phyloP scores from a whole-genome alignment of 2,329 filamentous ascomycete genomes.

The Phoma sp. region DNA sequence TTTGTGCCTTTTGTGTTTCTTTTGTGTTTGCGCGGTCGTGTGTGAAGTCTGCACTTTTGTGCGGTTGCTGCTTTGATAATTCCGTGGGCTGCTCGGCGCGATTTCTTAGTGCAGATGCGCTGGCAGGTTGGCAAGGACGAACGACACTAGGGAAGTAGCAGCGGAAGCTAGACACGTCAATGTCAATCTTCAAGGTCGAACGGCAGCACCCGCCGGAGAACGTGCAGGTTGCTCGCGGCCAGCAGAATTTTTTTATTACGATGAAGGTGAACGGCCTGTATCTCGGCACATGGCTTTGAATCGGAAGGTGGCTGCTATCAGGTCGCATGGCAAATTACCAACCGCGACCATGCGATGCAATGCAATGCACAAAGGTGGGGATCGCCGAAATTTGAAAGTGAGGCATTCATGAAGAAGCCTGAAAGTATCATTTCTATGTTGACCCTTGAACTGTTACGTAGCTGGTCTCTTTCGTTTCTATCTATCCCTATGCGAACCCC shows the following conservation, averaged over 20 bases:
- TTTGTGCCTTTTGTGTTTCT: neutral
- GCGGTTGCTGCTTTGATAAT: neutral
- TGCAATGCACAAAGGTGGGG: slow-evolving; percentile 7
- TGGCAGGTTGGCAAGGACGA: neutral
- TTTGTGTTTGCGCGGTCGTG: neutral
- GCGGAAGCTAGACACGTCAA: slow-evolving; percentile 32
- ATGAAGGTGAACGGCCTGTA: neutral
- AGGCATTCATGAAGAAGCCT: slow-evolving; percentile 19
- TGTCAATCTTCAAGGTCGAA: slow-evolving; percentile 3
- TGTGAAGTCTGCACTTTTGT: neutral
- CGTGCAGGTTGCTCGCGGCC: neutral
- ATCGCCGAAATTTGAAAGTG: slow-evolving; percentile 1
- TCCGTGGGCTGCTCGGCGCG: neutral
- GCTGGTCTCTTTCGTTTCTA: slow-evolving; percentile 12
- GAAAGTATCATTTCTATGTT: slow-evolving; percentile 35
- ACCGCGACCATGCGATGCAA: neutral
- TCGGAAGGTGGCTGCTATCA: slow-evolving; percentile 12
- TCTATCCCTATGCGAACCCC: slow-evolving; percentile 7
- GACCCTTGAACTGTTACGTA: slow-evolving; percentile 9
- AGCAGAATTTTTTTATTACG: neutral
- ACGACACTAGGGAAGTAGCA: slow-evolving; percentile 7
- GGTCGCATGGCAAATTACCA: slow-evolving; percentile 5
- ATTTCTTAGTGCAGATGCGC: slow-evolving; percentile 7
- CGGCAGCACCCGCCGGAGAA: slow-evolving; percentile 7
- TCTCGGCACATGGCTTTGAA: slow-evolving; percentile 3